A percentile compares a stretch with the other conserved stretches of the same genome.
Evolutionary conservation across 202 grass and related monocot genomes (phyloP).

Genomic region (Alloteropsis angusta): DNA sequence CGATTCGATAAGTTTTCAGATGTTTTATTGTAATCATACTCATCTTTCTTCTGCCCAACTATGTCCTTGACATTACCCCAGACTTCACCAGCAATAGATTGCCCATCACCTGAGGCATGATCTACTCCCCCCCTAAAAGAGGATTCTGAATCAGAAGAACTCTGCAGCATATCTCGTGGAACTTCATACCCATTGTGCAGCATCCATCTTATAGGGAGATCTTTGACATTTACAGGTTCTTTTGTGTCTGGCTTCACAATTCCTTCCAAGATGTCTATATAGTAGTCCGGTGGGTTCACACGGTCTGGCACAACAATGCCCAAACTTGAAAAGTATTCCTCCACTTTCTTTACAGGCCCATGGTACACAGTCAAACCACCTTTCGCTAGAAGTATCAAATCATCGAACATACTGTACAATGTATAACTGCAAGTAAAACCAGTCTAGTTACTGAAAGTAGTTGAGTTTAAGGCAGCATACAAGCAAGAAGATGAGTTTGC

Average conservation of each 20-base stretch:
- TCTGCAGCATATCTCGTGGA: slow-evolving; percentile 75
- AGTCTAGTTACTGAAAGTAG: too few relatives aligned
- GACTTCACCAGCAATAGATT: too few relatives aligned
- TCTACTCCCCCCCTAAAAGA: slow-evolving; percentile 23
- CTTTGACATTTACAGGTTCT: too few relatives aligned
- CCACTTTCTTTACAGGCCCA: slow-evolving; percentile 83
- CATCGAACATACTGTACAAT: slow-evolving; percentile 83
- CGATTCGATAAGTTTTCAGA: slow-evolving; percentile 61
- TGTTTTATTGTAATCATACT: slow-evolving; percentile 69
- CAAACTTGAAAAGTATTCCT: slow-evolving; percentile 74
- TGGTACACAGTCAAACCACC: slow-evolving; percentile 87
- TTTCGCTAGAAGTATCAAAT: slow-evolving; percentile 89
- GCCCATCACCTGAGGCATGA: too few relatives aligned
- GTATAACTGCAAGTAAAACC: slow-evolving; percentile 66
- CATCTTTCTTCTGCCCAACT: slow-evolving; percentile 71
- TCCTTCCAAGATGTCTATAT: slow-evolving; percentile 94
- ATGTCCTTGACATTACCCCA: slow-evolving; percentile 67
- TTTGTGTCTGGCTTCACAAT: too few relatives aligned
- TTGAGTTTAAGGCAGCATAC: too few relatives aligned
- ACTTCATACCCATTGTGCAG: slow-evolving; percentile 88
- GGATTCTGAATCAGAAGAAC: slow-evolving; percentile 30
- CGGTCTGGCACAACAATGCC: slow-evolving; percentile 85
- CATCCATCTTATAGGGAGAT: slow-evolving; percentile 91
- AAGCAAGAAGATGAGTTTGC: not conserved
- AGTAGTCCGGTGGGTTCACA: slow-evolving; percentile 95